Evolutionary conservation across 2,329 filamentous ascomycete species (phyloP), one percentile per base, ranked within the genome.

Genomic region (Coleophoma crateriformis): DNA sequence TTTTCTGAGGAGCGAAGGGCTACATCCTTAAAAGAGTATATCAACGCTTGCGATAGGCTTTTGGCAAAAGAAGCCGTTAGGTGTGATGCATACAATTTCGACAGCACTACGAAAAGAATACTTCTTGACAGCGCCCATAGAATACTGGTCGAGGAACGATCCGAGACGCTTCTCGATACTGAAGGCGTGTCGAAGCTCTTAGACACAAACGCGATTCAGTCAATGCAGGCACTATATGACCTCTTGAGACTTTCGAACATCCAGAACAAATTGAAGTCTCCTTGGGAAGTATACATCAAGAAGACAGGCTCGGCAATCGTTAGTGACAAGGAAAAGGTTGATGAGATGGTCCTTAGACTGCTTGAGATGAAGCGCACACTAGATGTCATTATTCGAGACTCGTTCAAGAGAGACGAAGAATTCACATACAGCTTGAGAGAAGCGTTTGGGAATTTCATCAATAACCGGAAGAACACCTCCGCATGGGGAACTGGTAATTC

Each of bases 371-470:
- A 96, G 64, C 79, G 83, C 44, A 81, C 84, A 33, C 73, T 96
- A 8, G 90, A 96, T 62, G 70, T 83, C 38, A 83, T 92, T 58
- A 86, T 90, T 64, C 80, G 82, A 38, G 79, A 85, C 45, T 84
- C 90, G 0, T 96, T 99, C 62, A 75, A 79, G 43, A 82, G 82
- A 47, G 81, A 96, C 57, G 82, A 90, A n/a, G 78, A 81, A 19
- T 83, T 97, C 45, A 79, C 84, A 0, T 87, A 91, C 65, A 82
- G 79, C 11, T 76, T 99, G 57, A 81, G 94, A 49, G 90, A 96
- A 61, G 80, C 89, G 0, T 97, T 99, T 63, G 85, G 88, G 47
- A 78, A 75, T 1, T 96, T 97, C 60, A 96, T 99, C 76, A 99
- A 99, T 67, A 88, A 94, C 66, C 80, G 77, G 4, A 86, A 86